Percentiles rank a stretch among this genome's conserved stretches.
These are phyloP conservation scores for Neofusicoccum sp. DNA, from an alignment of 2,329 filamentous ascomycete species.

Conservation along the genomic window DNA sequence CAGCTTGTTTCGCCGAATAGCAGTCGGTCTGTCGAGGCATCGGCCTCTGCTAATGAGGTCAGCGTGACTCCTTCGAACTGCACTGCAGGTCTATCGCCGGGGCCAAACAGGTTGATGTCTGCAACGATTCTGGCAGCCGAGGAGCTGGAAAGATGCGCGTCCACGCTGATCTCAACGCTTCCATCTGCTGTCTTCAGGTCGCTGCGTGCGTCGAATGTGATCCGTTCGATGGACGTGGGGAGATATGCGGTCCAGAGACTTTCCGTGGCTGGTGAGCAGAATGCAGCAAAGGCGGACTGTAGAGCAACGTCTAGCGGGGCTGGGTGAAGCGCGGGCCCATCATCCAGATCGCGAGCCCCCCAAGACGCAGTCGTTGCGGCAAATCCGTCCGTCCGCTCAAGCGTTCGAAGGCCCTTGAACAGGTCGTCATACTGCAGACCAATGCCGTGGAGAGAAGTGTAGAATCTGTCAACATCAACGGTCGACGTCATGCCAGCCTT, in stretches of 20 bases:
- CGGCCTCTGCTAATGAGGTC: neutral
- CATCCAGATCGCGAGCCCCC: neutral
- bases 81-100: neutral
- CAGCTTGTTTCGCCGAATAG: neutral
- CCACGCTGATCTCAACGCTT: neutral
- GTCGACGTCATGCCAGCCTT: neutral
- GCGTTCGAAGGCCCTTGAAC: conserved; percentile 9
- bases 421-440: conserved; percentile 29
- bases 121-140: neutral
- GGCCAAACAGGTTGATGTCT: neutral
- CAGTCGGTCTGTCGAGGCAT: neutral
- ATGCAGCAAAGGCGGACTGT: conserved; percentile 35
- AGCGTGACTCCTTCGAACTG: neutral
- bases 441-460: conserved; percentile 25
- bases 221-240: conserved; percentile 25
- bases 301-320: conserved; percentile 35
- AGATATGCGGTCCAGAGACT: conserved; percentile 31
- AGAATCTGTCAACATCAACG: conserved; percentile 24
- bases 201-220: conserved; percentile 29
- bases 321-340: conserved; percentile 28
- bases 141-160: neutral
- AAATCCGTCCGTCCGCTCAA: conserved; percentile 21
- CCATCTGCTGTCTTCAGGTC: neutral
- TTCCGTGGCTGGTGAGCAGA: conserved; percentile 32
- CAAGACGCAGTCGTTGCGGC: conserved; percentile 5